These are phyloP conservation scores for Chlamydomonas reinhardtii DNA, from an alignment of 163 green algal species.

Conservation along the genomic window DNA sequence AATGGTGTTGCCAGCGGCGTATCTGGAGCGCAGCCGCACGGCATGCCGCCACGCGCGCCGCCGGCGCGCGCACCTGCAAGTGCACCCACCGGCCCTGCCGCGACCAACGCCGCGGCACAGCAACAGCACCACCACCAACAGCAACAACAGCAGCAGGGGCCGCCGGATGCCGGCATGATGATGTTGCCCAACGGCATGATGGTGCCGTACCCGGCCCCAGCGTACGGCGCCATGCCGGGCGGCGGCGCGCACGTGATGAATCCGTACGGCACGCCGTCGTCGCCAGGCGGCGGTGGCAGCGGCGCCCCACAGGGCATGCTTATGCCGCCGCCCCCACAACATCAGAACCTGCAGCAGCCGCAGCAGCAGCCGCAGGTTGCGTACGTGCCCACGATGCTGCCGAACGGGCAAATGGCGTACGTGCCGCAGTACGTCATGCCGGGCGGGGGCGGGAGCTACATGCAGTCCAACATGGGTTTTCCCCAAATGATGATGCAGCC, in stretches of 20 bases:
- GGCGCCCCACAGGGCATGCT: not conserved
- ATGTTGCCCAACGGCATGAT: not conserved
- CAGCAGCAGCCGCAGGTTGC: constrained; percentile 44
- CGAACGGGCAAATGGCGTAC: constrained; percentile 60
- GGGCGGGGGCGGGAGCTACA: not conserved
- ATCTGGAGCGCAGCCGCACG: constrained; percentile 1
- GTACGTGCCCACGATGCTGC: constrained; percentile 49
- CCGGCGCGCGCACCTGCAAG: constrained; percentile 1
- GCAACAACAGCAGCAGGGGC: constrained; percentile 3
- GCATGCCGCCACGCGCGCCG: constrained; percentile 19
- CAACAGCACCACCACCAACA: constrained; percentile 25
- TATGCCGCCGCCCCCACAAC: not conserved
- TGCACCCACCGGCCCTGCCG: not conserved
- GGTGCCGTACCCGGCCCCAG: too few species aligned
- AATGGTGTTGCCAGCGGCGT: too few species aligned
- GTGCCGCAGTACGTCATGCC: constrained; percentile 42
- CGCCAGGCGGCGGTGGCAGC: not conserved
- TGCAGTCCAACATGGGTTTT: too few species aligned
- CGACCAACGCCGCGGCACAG: not conserved
- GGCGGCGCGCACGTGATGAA: not conserved
- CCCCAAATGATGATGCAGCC: not conserved
- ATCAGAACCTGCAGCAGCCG: not conserved
- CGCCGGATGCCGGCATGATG: not conserved
- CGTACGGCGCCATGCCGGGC: not conserved
- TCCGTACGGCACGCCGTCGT: not conserved